Evolutionary conservation across 2,329 filamentous ascomycete species (phyloP).

Genomic region (Penicillium sp.): DNA sequence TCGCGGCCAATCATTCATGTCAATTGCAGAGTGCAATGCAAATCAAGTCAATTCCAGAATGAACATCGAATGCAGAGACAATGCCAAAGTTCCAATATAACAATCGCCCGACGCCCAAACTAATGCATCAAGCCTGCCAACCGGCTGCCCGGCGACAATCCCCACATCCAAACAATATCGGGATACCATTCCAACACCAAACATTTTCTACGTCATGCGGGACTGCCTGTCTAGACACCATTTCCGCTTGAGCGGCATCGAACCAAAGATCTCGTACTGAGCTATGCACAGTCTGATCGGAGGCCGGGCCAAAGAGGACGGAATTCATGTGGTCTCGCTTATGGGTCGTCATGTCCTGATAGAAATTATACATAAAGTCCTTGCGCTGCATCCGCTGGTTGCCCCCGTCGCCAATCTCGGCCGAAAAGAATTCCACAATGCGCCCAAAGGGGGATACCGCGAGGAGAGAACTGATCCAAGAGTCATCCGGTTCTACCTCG

Average conservation of each 20-base stretch:
- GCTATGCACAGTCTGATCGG: conserved; percentile 27
- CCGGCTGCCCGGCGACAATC: conserved; percentile 28
- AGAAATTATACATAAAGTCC: conserved; percentile 42
- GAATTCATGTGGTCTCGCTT: conserved; percentile 37
- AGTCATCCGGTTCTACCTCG: conserved; percentile 32
- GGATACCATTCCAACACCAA: conserved; percentile 31
- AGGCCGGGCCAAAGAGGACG: conserved; percentile 31
- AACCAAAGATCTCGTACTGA: conserved; percentile 40
- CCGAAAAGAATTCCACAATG: conserved; percentile 41
- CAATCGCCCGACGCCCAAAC: conserved; percentile 14
- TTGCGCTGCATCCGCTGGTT: conserved; percentile 39
- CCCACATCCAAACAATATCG: conserved; percentile 34
- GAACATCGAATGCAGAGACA: too few species aligned
- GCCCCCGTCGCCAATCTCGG: conserved; percentile 40
- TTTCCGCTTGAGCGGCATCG: conserved; percentile 31
- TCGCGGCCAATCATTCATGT: too few species aligned
- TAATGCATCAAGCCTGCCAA: conserved; percentile 29
- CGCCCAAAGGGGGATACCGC: conserved; percentile 37
- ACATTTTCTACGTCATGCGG: conserved; percentile 34
- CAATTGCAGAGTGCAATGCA: too few species aligned
- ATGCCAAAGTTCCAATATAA: too few species aligned
- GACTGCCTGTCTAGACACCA: conserved; percentile 24
- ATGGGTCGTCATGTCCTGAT: conserved; percentile 35
- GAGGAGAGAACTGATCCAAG: conserved; percentile 40
- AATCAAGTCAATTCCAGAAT: too few species aligned